Percentiles rank a stretch among this genome's conserved stretches.
Evolutionary conservation across 345 rosid genomes (phyloP).

Genomic region (Pugionium dolabratum): DNA sequence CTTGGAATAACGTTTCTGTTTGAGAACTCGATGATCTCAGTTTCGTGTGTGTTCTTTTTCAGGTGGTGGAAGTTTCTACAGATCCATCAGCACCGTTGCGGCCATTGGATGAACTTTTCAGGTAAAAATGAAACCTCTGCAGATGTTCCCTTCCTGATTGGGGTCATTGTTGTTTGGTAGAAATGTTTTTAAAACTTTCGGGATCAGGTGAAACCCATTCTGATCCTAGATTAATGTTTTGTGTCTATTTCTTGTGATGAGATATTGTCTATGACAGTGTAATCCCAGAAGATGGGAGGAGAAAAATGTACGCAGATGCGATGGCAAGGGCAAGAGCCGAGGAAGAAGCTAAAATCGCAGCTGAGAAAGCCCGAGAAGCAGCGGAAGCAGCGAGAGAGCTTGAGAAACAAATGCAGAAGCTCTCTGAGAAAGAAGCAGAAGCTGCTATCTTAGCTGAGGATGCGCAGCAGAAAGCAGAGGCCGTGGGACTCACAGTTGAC

Average conservation of each 20-base stretch:
- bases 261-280: constrained; percentile 44
- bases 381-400: constrained; percentile 48
- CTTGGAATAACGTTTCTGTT: background rate
- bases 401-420: constrained; percentile 51
- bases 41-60: constrained; percentile 4
- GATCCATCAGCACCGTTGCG: constrained; percentile 73
- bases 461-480: constrained; percentile 60
- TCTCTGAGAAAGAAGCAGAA: constrained; percentile 55
- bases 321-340: constrained; percentile 64
- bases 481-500: constrained; percentile 52
- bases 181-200: background rate
- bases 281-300: constrained; percentile 87
- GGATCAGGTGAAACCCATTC: too few relatives aligned
- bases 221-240: background rate
- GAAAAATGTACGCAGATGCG: constrained; percentile 66
- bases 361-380: constrained; percentile 62
- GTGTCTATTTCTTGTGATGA: constrained; percentile 3
- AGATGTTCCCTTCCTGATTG: background rate
- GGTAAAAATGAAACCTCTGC: constrained; percentile 47
- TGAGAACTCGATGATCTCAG: background rate
- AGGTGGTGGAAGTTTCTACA: constrained; percentile 86
- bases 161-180: background rate
- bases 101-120: constrained; percentile 74
- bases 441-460: constrained; percentile 64
- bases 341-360: constrained; percentile 61